Evolutionary conservation across 192 early-diverging fungal species (phyloP), one percentile per base, ranked within the genome.

Genomic region (Podila clonocystis): DNA sequence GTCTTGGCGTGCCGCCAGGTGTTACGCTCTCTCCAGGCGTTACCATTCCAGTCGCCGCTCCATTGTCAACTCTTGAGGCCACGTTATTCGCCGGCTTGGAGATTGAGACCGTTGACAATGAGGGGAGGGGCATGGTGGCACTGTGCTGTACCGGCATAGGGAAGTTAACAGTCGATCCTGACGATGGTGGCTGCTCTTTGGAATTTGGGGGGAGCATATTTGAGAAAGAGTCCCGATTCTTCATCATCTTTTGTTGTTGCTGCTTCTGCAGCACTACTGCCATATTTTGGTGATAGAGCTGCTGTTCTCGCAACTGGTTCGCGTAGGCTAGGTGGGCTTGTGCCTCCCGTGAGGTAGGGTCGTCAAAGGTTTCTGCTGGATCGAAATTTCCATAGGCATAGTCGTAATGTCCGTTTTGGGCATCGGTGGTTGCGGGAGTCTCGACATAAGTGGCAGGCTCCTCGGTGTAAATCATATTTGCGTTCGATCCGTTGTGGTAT

Each of bases 251-350:
- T 49, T 75, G 67, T 17, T 69, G 67, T 19, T 71, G 57, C 50
- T 78, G 75, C 29, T 73, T 72, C 52, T 80, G 65, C 34, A 80
- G 61, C 20, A 67, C 62, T 15, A 73, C 70, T 11, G 70, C 77
- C 77, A 80, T 80, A 34, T 80, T 72, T 52, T 80, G 66, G 41
- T 80, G 77, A 29, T 80, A 80, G 5, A 73, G 52, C 48, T 80
- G 77, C 22, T 80, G 77, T 45, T 80, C 77, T 29, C 62, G 59
- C 31, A 80, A 49, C 49, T 80, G 77, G 1, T 80, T 69, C 12
- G 77, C 77, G 30, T 80, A 80, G 4, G 70, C 77, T n/a, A 80
- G 26, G 50, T 80, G 77, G 1, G 77, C 70, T 49, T 65, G 71
- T 3, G 77, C 77, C 28, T 80, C 71, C 28, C 73, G 70, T 22